Evolutionary conservation across 257 asterid species (phyloP), one percentile per base, ranked within the genome.

Genomic region (Petunia secreta): DNA sequence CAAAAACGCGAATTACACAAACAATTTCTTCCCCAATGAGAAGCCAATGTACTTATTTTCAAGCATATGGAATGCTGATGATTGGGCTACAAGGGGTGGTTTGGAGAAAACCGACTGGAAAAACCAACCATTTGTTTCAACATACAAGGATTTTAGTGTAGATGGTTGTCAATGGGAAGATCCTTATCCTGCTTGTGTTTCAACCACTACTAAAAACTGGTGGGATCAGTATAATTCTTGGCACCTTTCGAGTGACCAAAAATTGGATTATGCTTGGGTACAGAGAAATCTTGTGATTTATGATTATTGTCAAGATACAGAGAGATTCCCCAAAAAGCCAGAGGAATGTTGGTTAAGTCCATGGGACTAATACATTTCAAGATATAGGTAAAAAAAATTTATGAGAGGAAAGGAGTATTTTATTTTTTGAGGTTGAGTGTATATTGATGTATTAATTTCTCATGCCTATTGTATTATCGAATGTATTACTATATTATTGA

Each of bases 41-140:
- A 90, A 94, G 87, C 98, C 99, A 14, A 96, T 96, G 99, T 90
- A 88, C 86, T 75, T 96, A 3, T 92, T 96, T 83, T 96, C 99
- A 10, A 96, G 98, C 89, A 94, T 96, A 34, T 96, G 99, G 99
- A 91, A 96, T 57, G 99, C 97, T 0, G 99, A 96, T 37, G 98
- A 96, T 84, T 96, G 99, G 99, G 98, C 99, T 15, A 94, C 99
- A 0, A 82, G 97, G 25, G 99, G 98, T 11, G 99, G 99, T 1
- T 84, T 94, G 34, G 98, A 94, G 88, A 96, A 96, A 87, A 96
- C 98, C 55, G 90, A 94, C 87, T 96, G 98, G 99, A 88, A 81
- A 36, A 87, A 90, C 39, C 96, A 91, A 14, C 99, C 99, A 10
- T 96, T 96, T 66, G 98, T 92, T 59, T 96, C 99, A 10, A 88